These are phyloP conservation scores for Fusarium staphyleae DNA, from an alignment of 2,329 filamentous ascomycete species.

Conservation along the genomic window DNA sequence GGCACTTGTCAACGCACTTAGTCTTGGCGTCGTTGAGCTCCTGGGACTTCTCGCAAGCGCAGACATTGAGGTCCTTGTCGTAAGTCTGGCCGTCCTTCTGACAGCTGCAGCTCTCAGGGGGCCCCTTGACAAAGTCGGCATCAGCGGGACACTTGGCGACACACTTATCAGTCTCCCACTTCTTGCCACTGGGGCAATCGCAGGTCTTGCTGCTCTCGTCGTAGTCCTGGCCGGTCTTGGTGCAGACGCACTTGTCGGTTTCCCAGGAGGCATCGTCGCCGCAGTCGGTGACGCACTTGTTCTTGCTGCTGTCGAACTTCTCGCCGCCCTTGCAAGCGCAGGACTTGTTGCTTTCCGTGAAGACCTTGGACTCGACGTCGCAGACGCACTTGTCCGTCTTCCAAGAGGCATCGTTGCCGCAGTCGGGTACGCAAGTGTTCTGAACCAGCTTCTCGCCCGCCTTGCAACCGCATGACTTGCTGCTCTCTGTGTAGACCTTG, in stretches of 20 bases:
- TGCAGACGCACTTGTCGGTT: too few species aligned
- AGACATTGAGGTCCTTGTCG: background rate
- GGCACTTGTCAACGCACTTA: background rate
- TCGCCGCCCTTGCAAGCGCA: background rate
- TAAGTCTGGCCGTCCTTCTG: background rate
- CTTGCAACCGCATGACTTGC: too few species aligned
- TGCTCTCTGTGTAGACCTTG: too few species aligned
- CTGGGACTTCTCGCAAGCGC: background rate
- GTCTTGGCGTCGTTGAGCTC: background rate
- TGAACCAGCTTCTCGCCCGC: too few species aligned
- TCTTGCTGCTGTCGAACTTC: background rate
- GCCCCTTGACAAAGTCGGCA: background rate
- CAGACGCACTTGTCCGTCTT: background rate
- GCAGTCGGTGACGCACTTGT: background rate
- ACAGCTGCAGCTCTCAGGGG: background rate
- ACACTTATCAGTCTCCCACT: too few species aligned
- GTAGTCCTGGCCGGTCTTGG: background rate
- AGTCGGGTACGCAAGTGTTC: background rate
- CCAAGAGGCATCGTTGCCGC: background rate
- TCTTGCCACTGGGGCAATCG: background rate
- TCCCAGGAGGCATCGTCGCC: too few species aligned
- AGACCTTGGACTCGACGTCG: background rate
- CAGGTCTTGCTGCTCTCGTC: background rate
- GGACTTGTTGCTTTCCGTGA: background rate
- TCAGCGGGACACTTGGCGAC: background rate